Conservation (phyloP, 768 basidiomycete genomes). For the Tylopilus plumbeoviolaceoides region DNA sequence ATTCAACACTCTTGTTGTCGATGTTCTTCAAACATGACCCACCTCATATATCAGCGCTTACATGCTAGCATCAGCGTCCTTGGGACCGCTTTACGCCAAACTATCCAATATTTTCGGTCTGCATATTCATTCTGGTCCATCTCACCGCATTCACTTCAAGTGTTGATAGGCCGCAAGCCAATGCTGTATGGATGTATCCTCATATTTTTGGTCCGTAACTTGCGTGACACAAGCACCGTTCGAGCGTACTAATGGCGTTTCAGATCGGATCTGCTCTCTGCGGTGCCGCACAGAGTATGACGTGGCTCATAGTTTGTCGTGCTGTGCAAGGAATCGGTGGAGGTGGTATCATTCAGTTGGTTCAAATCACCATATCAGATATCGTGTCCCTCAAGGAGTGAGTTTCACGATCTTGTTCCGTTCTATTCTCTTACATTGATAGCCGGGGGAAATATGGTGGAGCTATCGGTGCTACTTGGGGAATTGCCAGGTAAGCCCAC, state of each 20-base stretch:
- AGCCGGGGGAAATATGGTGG: conserved; percentile 40
- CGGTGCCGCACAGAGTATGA: conserved; percentile 42
- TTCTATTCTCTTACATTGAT: not conserved
- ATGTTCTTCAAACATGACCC: not conserved
- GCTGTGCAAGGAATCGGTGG: conserved; percentile 43
- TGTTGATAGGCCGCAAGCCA: conserved; percentile 33
- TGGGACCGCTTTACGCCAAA: conserved; percentile 48
- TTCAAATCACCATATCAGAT: conserved; percentile 38
- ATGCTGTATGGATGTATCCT: conserved; percentile 35
- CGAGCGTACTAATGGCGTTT: not conserved
- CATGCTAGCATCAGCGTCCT: conserved; percentile 40
- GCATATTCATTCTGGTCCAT: not conserved
- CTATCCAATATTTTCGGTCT: conserved; percentile 38
- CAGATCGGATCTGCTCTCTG: conserved; percentile 38
- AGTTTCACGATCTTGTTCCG: not conserved
- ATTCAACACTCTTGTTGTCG: not conserved
- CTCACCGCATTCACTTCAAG: not conserved
- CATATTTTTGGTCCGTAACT: conserved; percentile 33
- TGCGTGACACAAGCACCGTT: not conserved
- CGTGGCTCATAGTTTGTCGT: conserved; percentile 38
- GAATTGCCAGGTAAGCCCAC: conserved; percentile 31
- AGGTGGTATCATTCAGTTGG: conserved; percentile 35
- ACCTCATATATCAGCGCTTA: conserved; percentile 36
- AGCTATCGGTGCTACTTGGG: conserved; percentile 38
- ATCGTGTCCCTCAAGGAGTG: conserved; percentile 35